phyloP scores from a whole-genome alignment of 371 early-diverging fungal species.

The Caulochytrium protostelioides region DNA sequence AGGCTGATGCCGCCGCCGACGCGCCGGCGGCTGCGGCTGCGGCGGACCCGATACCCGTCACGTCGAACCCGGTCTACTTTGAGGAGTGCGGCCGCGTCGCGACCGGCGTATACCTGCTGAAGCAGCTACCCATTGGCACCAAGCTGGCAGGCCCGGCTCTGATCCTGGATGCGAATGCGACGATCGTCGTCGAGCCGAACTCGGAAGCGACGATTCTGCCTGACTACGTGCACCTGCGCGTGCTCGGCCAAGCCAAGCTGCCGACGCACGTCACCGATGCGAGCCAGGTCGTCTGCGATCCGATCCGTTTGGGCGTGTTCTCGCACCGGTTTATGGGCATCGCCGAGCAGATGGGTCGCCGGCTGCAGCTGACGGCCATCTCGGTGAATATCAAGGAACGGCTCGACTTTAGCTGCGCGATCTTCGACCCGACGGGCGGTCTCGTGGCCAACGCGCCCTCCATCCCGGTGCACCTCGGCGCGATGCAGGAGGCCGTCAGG shows the following conservation, averaged over 20 bases:
- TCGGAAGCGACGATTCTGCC: constrained; percentile 51
- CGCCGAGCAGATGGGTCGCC: constrained; percentile 93
- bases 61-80: constrained; percentile 55
- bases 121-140: constrained; percentile 37
- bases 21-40: constrained; percentile 10
- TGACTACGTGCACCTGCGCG: constrained; percentile 46
- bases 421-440: constrained; percentile 83
- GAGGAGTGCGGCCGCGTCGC: constrained; percentile 41
- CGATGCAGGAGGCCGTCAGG: constrained; percentile 75
- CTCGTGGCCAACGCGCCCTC: constrained; percentile 63
- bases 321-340: constrained; percentile 92
- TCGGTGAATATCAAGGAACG: constrained; percentile 94
- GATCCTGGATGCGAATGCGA: constrained; percentile 66
- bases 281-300: constrained; percentile 21
- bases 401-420: constrained; percentile 83
- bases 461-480: constrained; percentile 86
- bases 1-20: constrained; percentile 6
- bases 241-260: constrained; percentile 4
- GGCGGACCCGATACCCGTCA: no score
- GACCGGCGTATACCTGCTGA: constrained; percentile 52
- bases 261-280: constrained; percentile 21
- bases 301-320: constrained; percentile 73
- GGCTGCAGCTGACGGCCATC: constrained; percentile 79
- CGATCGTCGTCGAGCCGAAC: constrained; percentile 62
- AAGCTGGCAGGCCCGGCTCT: constrained; percentile 63